A percentile compares a stretch with the other conserved stretches of the same genome.
These are phyloP conservation scores for Prunus mira DNA, from an alignment of 306 rosid genomes.

Conservation along the genomic window DNA sequence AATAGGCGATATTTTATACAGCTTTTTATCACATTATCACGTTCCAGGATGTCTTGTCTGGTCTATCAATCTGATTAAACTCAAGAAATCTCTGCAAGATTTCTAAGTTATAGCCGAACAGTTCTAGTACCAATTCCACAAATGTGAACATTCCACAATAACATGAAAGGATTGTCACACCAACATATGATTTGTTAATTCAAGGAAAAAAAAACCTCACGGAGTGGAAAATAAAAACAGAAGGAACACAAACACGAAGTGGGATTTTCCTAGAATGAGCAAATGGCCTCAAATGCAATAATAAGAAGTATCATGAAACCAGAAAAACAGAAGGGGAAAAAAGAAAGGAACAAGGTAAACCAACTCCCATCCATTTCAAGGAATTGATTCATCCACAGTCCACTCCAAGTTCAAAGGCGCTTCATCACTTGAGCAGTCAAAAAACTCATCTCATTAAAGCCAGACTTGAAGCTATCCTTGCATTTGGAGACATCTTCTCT, in stretches of 20 bases:
- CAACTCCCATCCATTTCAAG: conserved; percentile 43
- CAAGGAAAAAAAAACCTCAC: background rate
- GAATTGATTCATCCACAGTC: conserved; percentile 31
- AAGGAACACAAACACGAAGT: background rate
- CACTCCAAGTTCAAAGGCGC: conserved; percentile 24
- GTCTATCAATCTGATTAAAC: background rate
- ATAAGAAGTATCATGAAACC: background rate
- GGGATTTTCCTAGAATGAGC: conserved; percentile 15
- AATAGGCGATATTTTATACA: background rate
- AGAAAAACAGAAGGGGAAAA: background rate
- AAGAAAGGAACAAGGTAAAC: conserved; percentile 1
- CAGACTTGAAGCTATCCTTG: background rate
- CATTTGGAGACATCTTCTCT: conserved; percentile 8
- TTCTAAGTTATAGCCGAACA: background rate
- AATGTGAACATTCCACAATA: background rate
- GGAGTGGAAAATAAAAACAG: background rate
- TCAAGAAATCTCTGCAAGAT: background rate
- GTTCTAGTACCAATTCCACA: background rate
- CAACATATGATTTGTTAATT: conserved; percentile 9
- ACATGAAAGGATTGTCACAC: background rate
- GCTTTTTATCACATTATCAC: background rate
- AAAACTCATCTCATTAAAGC: conserved; percentile 6
- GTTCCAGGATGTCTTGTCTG: background rate
- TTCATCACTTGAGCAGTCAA: conserved; percentile 1
- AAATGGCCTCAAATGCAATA: background rate